Evolutionary conservation across 2,329 filamentous ascomycete genomes (phyloP).

Genomic region (Ceratocystis albifundus): DNA sequence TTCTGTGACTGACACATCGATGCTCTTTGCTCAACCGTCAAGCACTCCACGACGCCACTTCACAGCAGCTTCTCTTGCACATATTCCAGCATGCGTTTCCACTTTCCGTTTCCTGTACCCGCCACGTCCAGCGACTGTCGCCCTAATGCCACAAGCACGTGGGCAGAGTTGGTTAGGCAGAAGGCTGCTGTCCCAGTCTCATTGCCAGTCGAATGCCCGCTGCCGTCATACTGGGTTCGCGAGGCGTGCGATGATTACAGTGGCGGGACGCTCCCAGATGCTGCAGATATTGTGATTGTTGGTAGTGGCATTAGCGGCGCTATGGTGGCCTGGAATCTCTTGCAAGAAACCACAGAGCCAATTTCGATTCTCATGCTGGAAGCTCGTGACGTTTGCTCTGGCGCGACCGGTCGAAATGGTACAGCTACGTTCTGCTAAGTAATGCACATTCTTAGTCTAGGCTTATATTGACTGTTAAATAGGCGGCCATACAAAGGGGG

Average conservation of each 20-base stretch:
- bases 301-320: constrained; percentile 45
- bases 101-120: constrained; percentile 21
- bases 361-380: constrained; percentile 29
- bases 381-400: constrained; percentile 30
- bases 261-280: constrained; percentile 29
- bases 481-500: constrained; percentile 22
- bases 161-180: constrained; percentile 13
- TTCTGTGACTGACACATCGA: too few relatives aligned
- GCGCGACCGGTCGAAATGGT: constrained; percentile 32
- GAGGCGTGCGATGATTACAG: constrained; percentile 24
- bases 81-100: constrained; percentile 12
- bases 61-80: not conserved
- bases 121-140: not conserved
- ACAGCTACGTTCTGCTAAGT: not conserved
- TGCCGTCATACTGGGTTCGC: constrained; percentile 26
- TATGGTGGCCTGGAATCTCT: constrained; percentile 30
- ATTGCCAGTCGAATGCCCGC: constrained; percentile 5
- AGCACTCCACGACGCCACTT: too few relatives aligned
- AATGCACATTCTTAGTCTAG: not conserved
- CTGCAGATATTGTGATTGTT: constrained; percentile 41
- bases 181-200: constrained; percentile 12
- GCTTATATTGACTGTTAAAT: constrained; percentile 3
- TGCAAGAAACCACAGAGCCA: constrained; percentile 20
- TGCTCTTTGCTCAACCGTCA: too few relatives aligned
- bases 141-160: not conserved